Percentiles rank a stretch among this genome's conserved stretches.
Evolutionary conservation across 352 stramenopile genomes (phyloP).

Genomic region (Phytophthora tentaculata): DNA sequence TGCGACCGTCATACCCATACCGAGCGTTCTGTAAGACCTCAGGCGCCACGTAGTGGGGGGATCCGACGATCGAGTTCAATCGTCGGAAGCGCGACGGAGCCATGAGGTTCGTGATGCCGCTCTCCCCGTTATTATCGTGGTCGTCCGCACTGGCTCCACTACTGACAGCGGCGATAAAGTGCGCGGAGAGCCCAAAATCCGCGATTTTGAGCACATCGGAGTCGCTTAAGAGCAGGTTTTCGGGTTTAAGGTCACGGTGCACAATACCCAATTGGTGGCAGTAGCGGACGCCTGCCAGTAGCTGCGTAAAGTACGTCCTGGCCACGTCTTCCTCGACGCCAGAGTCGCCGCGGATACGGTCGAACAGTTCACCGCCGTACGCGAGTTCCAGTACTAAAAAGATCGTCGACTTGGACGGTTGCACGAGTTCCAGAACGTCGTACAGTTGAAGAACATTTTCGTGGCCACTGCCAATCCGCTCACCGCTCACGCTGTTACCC

Average conservation of each 20-base stretch:
- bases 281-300: slow-evolving; percentile 89
- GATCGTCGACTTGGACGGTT: slow-evolving; percentile 94
- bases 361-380: slow-evolving; percentile 92
- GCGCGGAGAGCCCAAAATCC: slow-evolving; percentile 94
- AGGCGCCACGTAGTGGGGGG: slow-evolving; percentile 96
- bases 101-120: slow-evolving; percentile 28
- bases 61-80: slow-evolving; percentile 96
- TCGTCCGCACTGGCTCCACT: slow-evolving; percentile 50
- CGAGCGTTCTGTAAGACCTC: slow-evolving; percentile 93
- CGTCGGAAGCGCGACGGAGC: slow-evolving; percentile 71
- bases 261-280: slow-evolving; percentile 94
- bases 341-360: slow-evolving; percentile 90
- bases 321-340: slow-evolving; percentile 85
- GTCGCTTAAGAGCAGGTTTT: slow-evolving; percentile 96
- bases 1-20: slow-evolving; percentile 91
- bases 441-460: slow-evolving; percentile 96
- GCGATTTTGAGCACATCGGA: slow-evolving; percentile 94
- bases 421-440: slow-evolving; percentile 96
- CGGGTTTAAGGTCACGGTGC: slow-evolving; percentile 96
- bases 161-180: slow-evolving; percentile 88
- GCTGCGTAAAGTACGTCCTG: slow-evolving; percentile 88
- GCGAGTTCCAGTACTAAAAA: slow-evolving; percentile 94
- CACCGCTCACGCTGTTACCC: slow-evolving; percentile 77
- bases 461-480: slow-evolving; percentile 86
- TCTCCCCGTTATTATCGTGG: slow-evolving; percentile 40